Conservation (phyloP, 2,329 filamentous ascomycete species). For the Neopestalotiopsis rosae region DNA sequence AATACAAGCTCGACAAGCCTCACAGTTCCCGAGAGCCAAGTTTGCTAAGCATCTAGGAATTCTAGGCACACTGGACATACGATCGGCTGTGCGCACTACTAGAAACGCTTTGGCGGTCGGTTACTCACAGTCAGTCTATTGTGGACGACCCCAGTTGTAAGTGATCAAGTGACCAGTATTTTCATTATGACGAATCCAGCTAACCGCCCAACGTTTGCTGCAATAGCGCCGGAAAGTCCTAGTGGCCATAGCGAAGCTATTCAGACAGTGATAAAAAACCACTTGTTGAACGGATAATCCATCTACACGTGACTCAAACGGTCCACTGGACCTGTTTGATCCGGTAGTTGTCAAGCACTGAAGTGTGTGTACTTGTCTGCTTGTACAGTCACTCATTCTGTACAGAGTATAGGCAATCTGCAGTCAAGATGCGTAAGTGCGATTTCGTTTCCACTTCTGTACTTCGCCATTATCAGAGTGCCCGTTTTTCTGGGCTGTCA, state of each 20-base stretch:
- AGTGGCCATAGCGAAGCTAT: background rate
- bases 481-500: background rate
- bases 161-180: background rate
- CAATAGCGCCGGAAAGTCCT: too few relatives aligned
- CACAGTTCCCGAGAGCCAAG: background rate
- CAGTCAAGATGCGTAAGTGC: constrained; percentile 1
- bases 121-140: background rate
- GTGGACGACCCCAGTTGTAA: background rate
- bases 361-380: background rate
- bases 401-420: background rate
- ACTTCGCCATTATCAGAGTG: background rate
- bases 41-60: background rate
- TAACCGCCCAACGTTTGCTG: background rate
- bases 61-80: background rate
- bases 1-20: background rate
- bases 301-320: background rate
- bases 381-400: background rate
- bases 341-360: background rate
- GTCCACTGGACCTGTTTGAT: constrained; percentile 1
- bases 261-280: background rate
- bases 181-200: constrained; percentile 1
- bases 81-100: too few relatives aligned
- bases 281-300: too few relatives aligned
- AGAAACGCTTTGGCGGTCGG: background rate
- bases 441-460: constrained; percentile 2